Evolutionary conservation across 2,329 filamentous ascomycete species (phyloP), one percentile per base, ranked within the genome.

Genomic region (Hypoxylon sp.): DNA sequence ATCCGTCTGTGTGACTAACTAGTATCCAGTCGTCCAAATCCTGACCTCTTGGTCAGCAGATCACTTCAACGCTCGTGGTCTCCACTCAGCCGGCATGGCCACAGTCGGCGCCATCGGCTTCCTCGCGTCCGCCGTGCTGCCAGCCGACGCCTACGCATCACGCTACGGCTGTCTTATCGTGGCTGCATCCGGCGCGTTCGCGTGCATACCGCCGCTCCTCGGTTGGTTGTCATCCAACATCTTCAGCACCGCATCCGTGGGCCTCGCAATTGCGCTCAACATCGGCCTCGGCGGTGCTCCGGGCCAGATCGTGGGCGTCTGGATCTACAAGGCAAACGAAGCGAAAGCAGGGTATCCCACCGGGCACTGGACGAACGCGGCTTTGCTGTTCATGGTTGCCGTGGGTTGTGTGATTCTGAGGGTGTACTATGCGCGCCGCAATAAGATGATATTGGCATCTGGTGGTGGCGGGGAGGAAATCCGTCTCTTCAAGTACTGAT

Each of bases 121-220:
- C 76, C 83, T 91, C 33, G 84, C 85, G 0, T 91, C 90, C 0
- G 90, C 89, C 0, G 80, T 87, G 1, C 83, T 92, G 1, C 88
- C 90, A 0, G 79, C 87, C 0, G 81, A 87, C 35, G 83, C 87
- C 2, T 92, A 90, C 72, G 72, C 83, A 13, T 74, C 78, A 11
- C 87, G 91, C 17, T 92, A 92, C 73, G 90, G 88, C 35, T 91
- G 89, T 66, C 83, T 92, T 9, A 90, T 92, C 31, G 81, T 93
- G 42, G 90, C 90, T 0, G 83, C 88, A 1, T 85, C 86, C 1
- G 90, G 91, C 0, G 83, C 90, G 0, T 93, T 93, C 67, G 85
- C 89, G 0, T 90, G 88, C 70, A 91, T 92, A 47, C 90, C 91
- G 0, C 89, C 90, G 0, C 82, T 92, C 26, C 82, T 91, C 0